Evolutionary conservation across 2,329 filamentous ascomycete species (phyloP), one percentile per base, ranked within the genome.

Genomic region (Xylaria hypoxylon): DNA sequence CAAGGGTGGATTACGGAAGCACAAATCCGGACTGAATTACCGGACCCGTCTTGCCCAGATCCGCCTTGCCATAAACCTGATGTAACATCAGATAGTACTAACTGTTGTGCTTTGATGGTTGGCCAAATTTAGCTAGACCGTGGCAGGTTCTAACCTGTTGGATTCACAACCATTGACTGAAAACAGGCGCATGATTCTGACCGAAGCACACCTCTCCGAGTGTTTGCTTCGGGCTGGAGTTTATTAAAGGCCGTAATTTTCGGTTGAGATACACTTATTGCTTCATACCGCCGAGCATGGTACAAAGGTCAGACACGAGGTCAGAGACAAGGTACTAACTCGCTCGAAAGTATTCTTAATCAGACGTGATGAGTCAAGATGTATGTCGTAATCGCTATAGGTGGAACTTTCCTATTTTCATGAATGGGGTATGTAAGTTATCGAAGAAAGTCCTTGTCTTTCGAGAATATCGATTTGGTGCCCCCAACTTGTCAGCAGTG

Each of bases 171-270:
- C 15, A 55, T 55, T 55, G 42, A 50, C 22, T 59, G 28, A 11
- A 50, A 28, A 28, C 31, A 17, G 2, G 28, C 28, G 42, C 48
- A 60, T 56, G 42, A 22, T 19, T n/a, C 38, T 24, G 35, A 11
- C 40, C 10, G 15, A 38, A 28, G 8, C 11, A 35, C 31, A 35
- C 38, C 28, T 5, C 52, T 31, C 42, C 55, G 15, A 50, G n/a
- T 55, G 55, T 59, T 66, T 66, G 64, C 52, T 53, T 55, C 26
- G 35, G 45, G 28, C 24, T 26, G 17, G 22, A 5, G 44, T 59
- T 59, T 19, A 26, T 31, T 62, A 42, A 57, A n/a, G 42, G 26
- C 45, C 17, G 2, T 28, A 47, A 45, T 17, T 24, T 13, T 45
- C 17, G n/a, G 35, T 45, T 33, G 52, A 51, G 33, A 31, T 56